Percentiles rank a stretch among this genome's conserved stretches.
These are phyloP conservation scores for Pestalotiopsis sp. DNA, from an alignment of 2,329 filamentous ascomycete species.

Conservation along the genomic window DNA sequence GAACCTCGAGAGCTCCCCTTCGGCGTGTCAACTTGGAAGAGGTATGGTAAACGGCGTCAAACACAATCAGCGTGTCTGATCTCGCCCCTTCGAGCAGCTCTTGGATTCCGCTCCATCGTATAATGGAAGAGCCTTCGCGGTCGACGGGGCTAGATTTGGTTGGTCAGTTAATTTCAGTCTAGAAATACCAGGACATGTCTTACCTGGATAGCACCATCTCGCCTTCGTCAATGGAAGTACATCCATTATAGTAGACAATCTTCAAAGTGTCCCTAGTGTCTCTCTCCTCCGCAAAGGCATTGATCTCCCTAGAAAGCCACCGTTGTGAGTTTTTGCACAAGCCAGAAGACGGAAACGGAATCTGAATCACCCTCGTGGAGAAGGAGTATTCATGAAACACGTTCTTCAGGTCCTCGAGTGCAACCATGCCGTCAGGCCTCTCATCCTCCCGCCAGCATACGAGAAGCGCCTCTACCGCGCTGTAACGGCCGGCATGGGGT, in stretches of 20 bases:
- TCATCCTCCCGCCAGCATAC: slow-evolving; percentile 60
- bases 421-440: slow-evolving; percentile 40
- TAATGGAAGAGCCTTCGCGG: slow-evolving; percentile 45
- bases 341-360: slow-evolving; percentile 49
- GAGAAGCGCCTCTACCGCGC: slow-evolving; percentile 54
- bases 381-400: slow-evolving; percentile 58
- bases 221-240: slow-evolving; percentile 55
- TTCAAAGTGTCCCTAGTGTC: slow-evolving; percentile 60
- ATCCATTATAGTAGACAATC: slow-evolving; percentile 60
- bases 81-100: slow-evolving; percentile 57
- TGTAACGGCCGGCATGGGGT: slow-evolving; percentile 55
- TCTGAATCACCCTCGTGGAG: slow-evolving; percentile 48
- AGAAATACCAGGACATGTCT: slow-evolving; percentile 16
- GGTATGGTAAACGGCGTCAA: slow-evolving; percentile 62
- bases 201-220: slow-evolving; percentile 63
- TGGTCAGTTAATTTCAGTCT: slow-evolving; percentile 16
- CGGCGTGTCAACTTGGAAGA: slow-evolving; percentile 54
- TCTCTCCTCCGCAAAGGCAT: slow-evolving; percentile 54
- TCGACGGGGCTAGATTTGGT: slow-evolving; percentile 47
- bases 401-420: slow-evolving; percentile 50
- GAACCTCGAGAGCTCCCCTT: slow-evolving; percentile 57
- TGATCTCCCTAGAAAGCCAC: slow-evolving; percentile 55
- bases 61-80: slow-evolving; percentile 58
- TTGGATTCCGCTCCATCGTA: slow-evolving; percentile 60
- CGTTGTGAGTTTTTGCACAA: slow-evolving; percentile 52